These are phyloP conservation scores for Dothistroma septosporum DNA, from an alignment of 2,329 filamentous ascomycete species.

Conservation along the genomic window DNA sequence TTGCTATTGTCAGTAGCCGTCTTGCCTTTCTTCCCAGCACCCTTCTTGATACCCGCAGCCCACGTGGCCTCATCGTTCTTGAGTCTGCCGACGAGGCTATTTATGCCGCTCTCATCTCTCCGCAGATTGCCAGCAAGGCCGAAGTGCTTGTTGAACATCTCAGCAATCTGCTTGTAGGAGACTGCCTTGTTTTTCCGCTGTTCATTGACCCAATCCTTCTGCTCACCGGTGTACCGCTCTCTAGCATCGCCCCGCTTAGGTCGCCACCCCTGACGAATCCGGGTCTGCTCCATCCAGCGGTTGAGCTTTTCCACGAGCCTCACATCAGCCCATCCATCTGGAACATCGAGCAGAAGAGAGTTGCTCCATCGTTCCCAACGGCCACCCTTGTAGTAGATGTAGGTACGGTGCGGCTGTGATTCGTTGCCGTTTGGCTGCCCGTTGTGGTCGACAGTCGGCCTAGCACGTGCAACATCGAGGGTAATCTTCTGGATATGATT, in stretches of 20 bases:
- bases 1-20: neutral
- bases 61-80: neutral
- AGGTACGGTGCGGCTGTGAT: conserved; percentile 65
- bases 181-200: neutral
- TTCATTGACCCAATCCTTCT: conserved; percentile 15
- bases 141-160: neutral
- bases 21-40: neutral
- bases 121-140: neutral
- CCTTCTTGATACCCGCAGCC: neutral
- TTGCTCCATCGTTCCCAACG: conserved; percentile 56
- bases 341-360: conserved; percentile 73
- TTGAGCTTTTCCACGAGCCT: conserved; percentile 61
- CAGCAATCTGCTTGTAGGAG: neutral
- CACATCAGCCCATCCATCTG: conserved; percentile 40
- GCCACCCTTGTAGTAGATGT: conserved; percentile 68
- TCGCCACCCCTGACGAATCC: conserved; percentile 34
- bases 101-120: neutral
- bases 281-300: conserved; percentile 44
- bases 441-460: conserved; percentile 1
- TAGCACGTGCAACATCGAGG: conserved; percentile 17
- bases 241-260: conserved; percentile 49
- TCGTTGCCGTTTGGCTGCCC: neutral
- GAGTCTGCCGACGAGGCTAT: neutral
- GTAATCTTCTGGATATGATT: conserved; percentile 14
- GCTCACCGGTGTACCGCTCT: conserved; percentile 57